phyloP scores from a whole-genome alignment of 1,284 basidiomycete species.

The Athelia sp. region DNA sequence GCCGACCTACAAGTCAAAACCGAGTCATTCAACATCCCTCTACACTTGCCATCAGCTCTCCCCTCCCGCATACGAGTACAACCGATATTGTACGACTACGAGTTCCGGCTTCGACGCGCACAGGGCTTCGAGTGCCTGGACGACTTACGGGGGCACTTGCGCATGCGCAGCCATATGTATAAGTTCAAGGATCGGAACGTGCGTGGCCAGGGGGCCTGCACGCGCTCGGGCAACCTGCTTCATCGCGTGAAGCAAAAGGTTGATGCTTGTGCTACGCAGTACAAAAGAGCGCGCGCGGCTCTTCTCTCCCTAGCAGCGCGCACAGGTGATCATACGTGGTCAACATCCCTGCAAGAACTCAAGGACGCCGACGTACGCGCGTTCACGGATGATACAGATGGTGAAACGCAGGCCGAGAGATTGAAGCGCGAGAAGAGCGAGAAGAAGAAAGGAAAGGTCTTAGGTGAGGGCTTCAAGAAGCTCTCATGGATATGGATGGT shows the following conservation, averaged over 20 bases:
- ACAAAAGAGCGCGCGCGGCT: background rate
- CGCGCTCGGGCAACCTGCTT: background rate
- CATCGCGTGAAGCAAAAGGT: background rate
- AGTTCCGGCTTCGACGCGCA: background rate
- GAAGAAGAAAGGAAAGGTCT: background rate
- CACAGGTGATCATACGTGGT: background rate
- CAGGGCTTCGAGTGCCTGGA: background rate
- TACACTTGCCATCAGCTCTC: background rate
- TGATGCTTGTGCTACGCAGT: background rate
- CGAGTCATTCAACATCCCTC: background rate
- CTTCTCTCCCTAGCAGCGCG: background rate
- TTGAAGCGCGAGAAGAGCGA: background rate
- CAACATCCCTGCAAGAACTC: background rate
- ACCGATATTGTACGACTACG: background rate
- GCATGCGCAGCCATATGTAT: background rate
- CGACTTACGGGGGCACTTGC: background rate
- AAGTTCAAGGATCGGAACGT: background rate
- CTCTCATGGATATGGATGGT: slow-evolving; percentile 1
- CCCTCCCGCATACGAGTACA: background rate
- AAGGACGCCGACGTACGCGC: background rate
- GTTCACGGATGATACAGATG: background rate
- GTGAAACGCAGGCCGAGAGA: background rate
- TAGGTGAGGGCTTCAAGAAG: background rate
- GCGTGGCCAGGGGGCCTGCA: background rate
- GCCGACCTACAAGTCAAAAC: background rate